Evolutionary conservation across 1,284 basidiomycete species (phyloP).

Genomic region (Rhodotorula glutinis): DNA sequence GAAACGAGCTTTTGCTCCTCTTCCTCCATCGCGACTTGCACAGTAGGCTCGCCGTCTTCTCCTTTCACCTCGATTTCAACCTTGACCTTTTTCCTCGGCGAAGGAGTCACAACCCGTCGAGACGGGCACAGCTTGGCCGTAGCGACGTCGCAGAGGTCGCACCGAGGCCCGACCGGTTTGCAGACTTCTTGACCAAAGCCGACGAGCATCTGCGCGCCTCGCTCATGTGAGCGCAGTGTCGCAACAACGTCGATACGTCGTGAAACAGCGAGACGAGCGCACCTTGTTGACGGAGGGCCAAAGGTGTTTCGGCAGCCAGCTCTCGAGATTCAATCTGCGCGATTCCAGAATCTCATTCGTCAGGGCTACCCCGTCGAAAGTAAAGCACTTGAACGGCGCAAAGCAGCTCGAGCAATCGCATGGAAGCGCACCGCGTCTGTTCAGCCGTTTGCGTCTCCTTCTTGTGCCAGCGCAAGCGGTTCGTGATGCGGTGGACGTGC

Average conservation of each 20-base stretch:
- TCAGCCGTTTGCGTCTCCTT: slow-evolving; percentile 80
- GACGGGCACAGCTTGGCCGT: slow-evolving; percentile 50
- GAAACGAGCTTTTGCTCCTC: background rate
- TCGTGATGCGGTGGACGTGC: slow-evolving; percentile 84
- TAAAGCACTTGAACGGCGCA: too few species aligned
- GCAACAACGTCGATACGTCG: too few species aligned
- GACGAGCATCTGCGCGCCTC: slow-evolving; percentile 64
- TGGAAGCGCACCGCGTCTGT: slow-evolving; percentile 75
- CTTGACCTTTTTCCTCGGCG: slow-evolving; percentile 24
- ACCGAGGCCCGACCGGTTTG: slow-evolving; percentile 74
- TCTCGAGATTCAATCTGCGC: slow-evolving; percentile 76
- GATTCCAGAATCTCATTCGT: too few species aligned
- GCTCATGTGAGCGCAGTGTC: too few species aligned
- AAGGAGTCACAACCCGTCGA: slow-evolving; percentile 30
- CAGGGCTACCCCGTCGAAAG: too few species aligned
- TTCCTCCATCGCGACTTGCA: slow-evolving; percentile 25
- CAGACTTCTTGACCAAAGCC: slow-evolving; percentile 91
- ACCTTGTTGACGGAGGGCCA: slow-evolving; percentile 71
- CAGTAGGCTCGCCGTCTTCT: slow-evolving; percentile 1
- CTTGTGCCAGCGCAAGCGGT: slow-evolving; percentile 85
- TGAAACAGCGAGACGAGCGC: background rate
- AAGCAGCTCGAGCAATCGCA: too few species aligned
- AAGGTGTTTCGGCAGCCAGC: slow-evolving; percentile 78
- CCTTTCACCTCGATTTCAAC: slow-evolving; percentile 10
- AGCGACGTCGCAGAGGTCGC: slow-evolving; percentile 63